Evolutionary conservation across 2,329 filamentous ascomycete species (phyloP).

Genomic region (Fusarium sambucinum): DNA sequence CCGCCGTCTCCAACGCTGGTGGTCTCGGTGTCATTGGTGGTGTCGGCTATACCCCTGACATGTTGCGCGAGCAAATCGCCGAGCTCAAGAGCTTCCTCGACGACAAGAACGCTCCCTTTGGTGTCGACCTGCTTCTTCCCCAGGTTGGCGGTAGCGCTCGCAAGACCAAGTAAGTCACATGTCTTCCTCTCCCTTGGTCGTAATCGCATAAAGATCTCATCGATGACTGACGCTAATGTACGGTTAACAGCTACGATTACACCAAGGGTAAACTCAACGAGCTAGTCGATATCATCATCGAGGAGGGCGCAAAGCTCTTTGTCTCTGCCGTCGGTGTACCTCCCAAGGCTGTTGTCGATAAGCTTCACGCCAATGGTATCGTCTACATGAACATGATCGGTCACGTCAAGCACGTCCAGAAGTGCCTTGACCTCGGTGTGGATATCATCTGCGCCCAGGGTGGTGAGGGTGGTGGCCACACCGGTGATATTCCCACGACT

Average conservation of each 20-base stretch:
- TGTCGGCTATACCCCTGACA: slow-evolving; percentile 95
- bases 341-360: slow-evolving; percentile 88
- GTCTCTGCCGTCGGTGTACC: slow-evolving; percentile 97
- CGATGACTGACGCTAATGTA: slow-evolving; percentile 23
- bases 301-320: slow-evolving; percentile 90
- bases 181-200: not conserved
- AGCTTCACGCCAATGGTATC: slow-evolving; percentile 86
- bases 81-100: slow-evolving; percentile 90
- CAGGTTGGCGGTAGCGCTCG: slow-evolving; percentile 94
- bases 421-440: slow-evolving; percentile 90
- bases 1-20: slow-evolving; percentile 96
- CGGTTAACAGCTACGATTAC: slow-evolving; percentile 88
- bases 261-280: slow-evolving; percentile 98
- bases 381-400: slow-evolving; percentile 99
- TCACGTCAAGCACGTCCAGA: slow-evolving; percentile 98
- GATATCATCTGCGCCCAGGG: slow-evolving; percentile 99
- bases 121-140: slow-evolving; percentile 91
- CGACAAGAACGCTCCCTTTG: slow-evolving; percentile 95
- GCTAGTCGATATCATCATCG: slow-evolving; percentile 91
- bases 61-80: slow-evolving; percentile 93
- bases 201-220: slow-evolving; percentile 42
- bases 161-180: slow-evolving; percentile 81
- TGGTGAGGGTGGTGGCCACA: slow-evolving; percentile 97
- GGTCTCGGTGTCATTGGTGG: slow-evolving; percentile 97
- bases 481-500: slow-evolving; percentile 91